Conservation (phyloP, 2,329 filamentous ascomycete genomes). For the Fusarium chaquense region DNA sequence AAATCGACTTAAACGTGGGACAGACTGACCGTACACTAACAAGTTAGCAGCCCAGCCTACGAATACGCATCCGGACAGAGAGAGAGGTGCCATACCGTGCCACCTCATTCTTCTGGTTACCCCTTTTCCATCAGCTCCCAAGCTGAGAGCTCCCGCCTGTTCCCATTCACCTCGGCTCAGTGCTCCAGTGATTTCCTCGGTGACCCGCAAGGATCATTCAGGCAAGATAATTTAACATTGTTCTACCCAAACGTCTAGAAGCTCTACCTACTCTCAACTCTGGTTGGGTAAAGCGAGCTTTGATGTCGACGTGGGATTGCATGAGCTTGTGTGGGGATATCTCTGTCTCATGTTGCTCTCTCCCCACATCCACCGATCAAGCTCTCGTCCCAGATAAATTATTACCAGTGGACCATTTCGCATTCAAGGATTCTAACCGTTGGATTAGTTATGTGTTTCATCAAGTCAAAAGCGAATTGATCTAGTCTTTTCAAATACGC, state of each 20-base stretch:
- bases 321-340: slow-evolving; percentile 39
- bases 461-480: slow-evolving; percentile 5
- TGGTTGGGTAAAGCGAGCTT: slow-evolving; percentile 8
- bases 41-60: slow-evolving; percentile 4
- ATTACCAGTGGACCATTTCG: slow-evolving; percentile 17
- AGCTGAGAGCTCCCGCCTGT: slow-evolving; percentile 5
- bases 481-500: not conserved
- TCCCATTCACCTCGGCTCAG: slow-evolving; percentile 8
- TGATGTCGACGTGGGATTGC: slow-evolving; percentile 15
- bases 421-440: slow-evolving; percentile 15
- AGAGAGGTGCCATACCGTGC: not conserved
- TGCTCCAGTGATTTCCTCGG: slow-evolving; percentile 5
- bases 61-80: slow-evolving; percentile 13
- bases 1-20: slow-evolving; percentile 31
- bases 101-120: slow-evolving; percentile 6
- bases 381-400: slow-evolving; percentile 27
- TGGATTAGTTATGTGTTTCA: slow-evolving; percentile 8
- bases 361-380: slow-evolving; percentile 34
- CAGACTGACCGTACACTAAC: slow-evolving; percentile 25
- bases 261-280: slow-evolving; percentile 4
- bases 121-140: slow-evolving; percentile 15
- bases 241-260: slow-evolving; percentile 26
- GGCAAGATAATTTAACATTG: slow-evolving; percentile 7
- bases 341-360: slow-evolving; percentile 29
- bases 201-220: not conserved